These are phyloP conservation scores for Berkeleyomyces basicola DNA, from an alignment of 2,329 filamentous ascomycete genomes.

Conservation along the genomic window DNA sequence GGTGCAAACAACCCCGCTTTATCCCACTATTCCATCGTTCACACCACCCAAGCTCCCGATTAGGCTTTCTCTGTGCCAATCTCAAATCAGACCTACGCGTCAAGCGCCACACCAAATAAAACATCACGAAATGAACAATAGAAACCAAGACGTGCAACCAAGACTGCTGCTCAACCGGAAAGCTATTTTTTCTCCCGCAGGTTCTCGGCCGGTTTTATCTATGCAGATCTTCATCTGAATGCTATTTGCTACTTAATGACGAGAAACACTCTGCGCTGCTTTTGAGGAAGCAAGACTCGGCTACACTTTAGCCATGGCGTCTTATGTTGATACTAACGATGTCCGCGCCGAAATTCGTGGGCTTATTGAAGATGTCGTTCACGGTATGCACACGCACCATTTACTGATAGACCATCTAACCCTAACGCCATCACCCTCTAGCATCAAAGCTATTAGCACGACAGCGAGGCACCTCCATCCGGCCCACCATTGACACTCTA, in stretches of 20 bases:
- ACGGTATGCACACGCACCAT: slow-evolving; percentile 11
- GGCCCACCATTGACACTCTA: slow-evolving; percentile 46
- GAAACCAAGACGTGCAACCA: background rate
- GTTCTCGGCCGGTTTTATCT: background rate
- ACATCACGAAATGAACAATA: background rate
- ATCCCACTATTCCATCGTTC: background rate
- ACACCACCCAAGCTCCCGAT: background rate
- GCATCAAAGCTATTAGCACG: slow-evolving; percentile 47
- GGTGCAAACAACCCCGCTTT: background rate
- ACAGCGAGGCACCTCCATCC: slow-evolving; percentile 44
- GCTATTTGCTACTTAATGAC: no score
- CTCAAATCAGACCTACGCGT: background rate
- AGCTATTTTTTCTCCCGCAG: no score
- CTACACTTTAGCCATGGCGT: slow-evolving; percentile 6
- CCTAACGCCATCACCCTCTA: slow-evolving; percentile 18
- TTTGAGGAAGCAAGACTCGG: background rate
- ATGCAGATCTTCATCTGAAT: background rate
- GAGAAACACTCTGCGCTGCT: no score
- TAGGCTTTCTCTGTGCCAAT: background rate
- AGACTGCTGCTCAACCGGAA: background rate
- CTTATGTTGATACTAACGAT: slow-evolving; percentile 18
- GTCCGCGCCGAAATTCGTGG: slow-evolving; percentile 19
- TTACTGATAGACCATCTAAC: slow-evolving; percentile 6
- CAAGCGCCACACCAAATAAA: background rate
- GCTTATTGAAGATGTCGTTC: slow-evolving; percentile 24